phyloP scores from a whole-genome alignment of 2,329 filamentous ascomycete genomes.

The Dothidotthia symphoricarpi region DNA sequence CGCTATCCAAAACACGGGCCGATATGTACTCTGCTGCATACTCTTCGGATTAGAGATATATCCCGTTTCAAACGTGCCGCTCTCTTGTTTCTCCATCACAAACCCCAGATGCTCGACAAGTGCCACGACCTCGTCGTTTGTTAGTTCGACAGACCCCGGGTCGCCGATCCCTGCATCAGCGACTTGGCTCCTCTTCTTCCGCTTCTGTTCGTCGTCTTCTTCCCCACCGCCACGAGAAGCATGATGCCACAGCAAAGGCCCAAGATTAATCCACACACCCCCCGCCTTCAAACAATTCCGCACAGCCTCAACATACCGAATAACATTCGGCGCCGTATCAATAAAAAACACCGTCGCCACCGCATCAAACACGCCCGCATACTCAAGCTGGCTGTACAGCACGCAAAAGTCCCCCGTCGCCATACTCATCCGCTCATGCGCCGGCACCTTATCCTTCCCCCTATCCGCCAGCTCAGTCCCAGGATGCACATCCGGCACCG shows the following conservation, averaged over 20 bases:
- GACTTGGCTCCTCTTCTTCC: constrained; percentile 5
- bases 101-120: constrained; percentile 78
- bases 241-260: constrained; percentile 93
- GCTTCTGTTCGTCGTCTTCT: background rate
- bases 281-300: constrained; percentile 71
- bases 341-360: constrained; percentile 94
- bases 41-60: constrained; percentile 85
- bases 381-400: constrained; percentile 68
- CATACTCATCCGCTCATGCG: constrained; percentile 79
- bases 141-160: constrained; percentile 85
- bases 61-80: constrained; percentile 61
- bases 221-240: constrained; percentile 70
- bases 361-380: constrained; percentile 68
- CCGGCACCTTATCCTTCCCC: constrained; percentile 21
- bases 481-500: constrained; percentile 71
- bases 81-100: constrained; percentile 61
- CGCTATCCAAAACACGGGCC: constrained; percentile 80
- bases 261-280: constrained; percentile 84
- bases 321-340: constrained; percentile 90
- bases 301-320: constrained; percentile 85
- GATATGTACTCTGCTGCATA: constrained; percentile 83
- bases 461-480: constrained; percentile 34
- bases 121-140: constrained; percentile 80
- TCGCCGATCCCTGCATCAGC: constrained; percentile 68
- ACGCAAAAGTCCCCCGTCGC: constrained; percentile 88